Evolutionary conservation across 176 grass and related monocot species (phyloP), one percentile per base, ranked within the genome.

Genomic region (Sorghum bicolor): DNA sequence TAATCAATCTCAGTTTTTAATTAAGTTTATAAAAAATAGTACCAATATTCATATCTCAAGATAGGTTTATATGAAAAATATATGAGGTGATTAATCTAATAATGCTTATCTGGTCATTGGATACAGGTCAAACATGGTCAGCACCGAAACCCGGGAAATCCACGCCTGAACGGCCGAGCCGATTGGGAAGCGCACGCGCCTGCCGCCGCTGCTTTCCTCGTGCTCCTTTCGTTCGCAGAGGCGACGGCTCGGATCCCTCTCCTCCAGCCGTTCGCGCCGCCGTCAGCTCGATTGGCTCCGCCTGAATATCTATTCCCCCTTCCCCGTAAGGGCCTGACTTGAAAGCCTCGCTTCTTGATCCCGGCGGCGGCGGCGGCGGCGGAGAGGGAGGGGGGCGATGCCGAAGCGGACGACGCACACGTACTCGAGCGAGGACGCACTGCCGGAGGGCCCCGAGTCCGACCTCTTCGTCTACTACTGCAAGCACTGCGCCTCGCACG

Each of bases 381-480:
- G n/a, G n/a, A n/a, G 0, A 30, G 45, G 25, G 39, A 16, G 75
- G 22, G 34, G 40, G 70, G 52, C 64, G 75, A 98, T 98, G 96
- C 96, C 93, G 74, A 98, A 98, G 88, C 82, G 93, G 76, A 98
- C 96, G 82, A 98, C 96, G 70, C 96, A 98, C 92, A 98, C 96
- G 28, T 98, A 98, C 87, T 98, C 96, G n/a, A 98, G 96, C 91
- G 93, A 95, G 85, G 93, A 98, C 44, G 96, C 96, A 14, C 87
- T 90, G 76, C 85, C 86, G 53, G 96, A 98, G 65, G 96, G 96
- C 28, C 96, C 95, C 55, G 91, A 98, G 37, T 94, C 96, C 72
- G 96, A 98, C 50, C 90, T 95, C 84, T 95, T 98, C 91, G 91
- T 98, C 67, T 98, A 98, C 90, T 95, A 98, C 80, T 98, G 96